A percentile compares a stretch with the other conserved stretches of the same genome.
Conservation (phyloP, 2,329 filamentous ascomycete genomes). For the Talaromyces pinophilus region DNA sequence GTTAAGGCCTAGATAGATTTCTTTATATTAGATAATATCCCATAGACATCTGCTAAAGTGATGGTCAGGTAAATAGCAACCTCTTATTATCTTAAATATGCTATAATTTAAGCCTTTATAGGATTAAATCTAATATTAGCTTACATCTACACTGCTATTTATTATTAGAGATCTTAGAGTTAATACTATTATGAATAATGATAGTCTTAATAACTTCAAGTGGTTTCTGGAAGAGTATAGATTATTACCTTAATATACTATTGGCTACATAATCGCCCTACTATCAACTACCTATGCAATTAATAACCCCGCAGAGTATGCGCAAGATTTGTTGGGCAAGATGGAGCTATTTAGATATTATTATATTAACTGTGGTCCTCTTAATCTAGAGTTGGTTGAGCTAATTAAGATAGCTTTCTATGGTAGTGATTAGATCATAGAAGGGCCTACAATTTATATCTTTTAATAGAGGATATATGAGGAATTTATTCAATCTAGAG, state of each 20-base stretch:
- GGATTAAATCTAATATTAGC: too few species aligned
- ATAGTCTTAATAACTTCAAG: too few species aligned
- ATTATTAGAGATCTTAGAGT: too few species aligned
- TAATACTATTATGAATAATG: too few species aligned
- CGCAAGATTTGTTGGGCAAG: neutral
- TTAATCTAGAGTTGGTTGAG: neutral
- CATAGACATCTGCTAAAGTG: too few species aligned
- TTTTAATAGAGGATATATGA: neutral
- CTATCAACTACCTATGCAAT: neutral
- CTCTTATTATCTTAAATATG: too few species aligned
- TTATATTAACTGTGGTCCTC: neutral
- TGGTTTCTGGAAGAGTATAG: too few species aligned
- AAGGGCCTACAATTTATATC: neutral
- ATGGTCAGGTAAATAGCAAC: too few species aligned
- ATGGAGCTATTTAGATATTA: neutral
- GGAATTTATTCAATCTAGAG: neutral
- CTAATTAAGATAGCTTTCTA: neutral
- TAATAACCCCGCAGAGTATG: neutral
- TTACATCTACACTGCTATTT: too few species aligned
- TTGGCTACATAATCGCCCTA: neutral
- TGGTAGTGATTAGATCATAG: neutral
- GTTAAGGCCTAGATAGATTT: too few species aligned
- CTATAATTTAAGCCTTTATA: too few species aligned
- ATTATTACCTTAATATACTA: neutral
- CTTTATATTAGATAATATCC: too few species aligned